Percentiles rank a stretch among this genome's conserved stretches.
phyloP scores from a whole-genome alignment of 225 moss, liverwort and hornwort species.

The Pseudisothecium myosuroides region DNA sequence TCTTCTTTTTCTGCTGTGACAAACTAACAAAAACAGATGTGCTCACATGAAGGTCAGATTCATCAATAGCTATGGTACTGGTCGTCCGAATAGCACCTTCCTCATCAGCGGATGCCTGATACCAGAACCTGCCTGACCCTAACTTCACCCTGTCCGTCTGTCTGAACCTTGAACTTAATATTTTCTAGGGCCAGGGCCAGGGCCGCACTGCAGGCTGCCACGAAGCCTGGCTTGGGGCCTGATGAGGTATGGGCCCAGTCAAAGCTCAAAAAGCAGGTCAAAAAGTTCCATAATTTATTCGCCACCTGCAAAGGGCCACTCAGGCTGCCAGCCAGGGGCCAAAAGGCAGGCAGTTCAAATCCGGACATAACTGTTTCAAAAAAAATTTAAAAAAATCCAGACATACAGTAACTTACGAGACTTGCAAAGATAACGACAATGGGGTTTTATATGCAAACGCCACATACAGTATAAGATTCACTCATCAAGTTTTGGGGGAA shows the following conservation, averaged over 20 bases:
- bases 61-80: neutral
- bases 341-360: neutral
- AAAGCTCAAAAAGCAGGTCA: neutral
- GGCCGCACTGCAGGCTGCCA: neutral
- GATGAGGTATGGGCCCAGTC: neutral
- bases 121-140: neutral
- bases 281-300: neutral
- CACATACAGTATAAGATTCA: neutral
- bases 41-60: neutral
- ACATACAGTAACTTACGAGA: neutral
- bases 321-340: neutral
- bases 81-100: conserved; percentile 1
- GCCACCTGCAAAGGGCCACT: neutral
- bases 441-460: neutral
- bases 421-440: neutral
- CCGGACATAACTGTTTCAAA: too few species aligned
- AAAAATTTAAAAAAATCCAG: too few species aligned
- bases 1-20: too few species aligned
- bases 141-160: neutral
- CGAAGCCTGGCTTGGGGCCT: neutral
- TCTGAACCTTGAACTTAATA: neutral
- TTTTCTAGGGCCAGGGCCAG: neutral
- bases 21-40: neutral
- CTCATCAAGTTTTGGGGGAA: neutral
- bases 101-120: neutral